phyloP scores from a whole-genome alignment of 768 basidiomycete species.

The Paxillus rubicundulus region DNA sequence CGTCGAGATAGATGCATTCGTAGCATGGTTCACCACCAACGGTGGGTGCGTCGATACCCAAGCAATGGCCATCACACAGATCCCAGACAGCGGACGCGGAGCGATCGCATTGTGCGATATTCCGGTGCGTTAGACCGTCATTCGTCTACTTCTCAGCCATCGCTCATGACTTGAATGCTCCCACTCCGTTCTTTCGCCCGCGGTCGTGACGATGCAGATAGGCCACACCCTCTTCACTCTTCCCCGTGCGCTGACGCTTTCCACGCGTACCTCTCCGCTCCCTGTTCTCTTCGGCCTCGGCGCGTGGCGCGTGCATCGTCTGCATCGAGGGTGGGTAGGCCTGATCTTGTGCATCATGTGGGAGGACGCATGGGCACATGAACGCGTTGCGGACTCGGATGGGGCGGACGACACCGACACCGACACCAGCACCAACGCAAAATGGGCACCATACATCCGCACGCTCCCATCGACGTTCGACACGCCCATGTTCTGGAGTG shows the following conservation, averaged over 20 bases:
- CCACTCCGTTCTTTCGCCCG: background rate
- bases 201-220: constrained; percentile 43
- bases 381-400: constrained; percentile 34
- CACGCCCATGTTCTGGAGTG: constrained; percentile 94
- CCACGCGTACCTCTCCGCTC: constrained; percentile 71
- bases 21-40: constrained; percentile 58
- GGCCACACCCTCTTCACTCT: constrained; percentile 78
- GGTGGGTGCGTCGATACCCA: constrained; percentile 49
- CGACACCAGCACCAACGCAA: constrained; percentile 1
- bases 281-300: constrained; percentile 54
- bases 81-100: constrained; percentile 63
- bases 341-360: constrained; percentile 96
- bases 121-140: constrained; percentile 49
- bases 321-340: constrained; percentile 80
- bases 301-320: constrained; percentile 57
- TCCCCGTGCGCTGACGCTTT: constrained; percentile 74
- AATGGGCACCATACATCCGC: constrained; percentile 26
- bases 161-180: background rate
- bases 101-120: constrained; percentile 73
- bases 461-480: constrained; percentile 70
- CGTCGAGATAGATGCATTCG: constrained; percentile 33
- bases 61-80: constrained; percentile 45
- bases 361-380: constrained; percentile 71
- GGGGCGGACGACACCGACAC: too few relatives aligned
- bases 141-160: background rate